Conservation (phyloP, 345 rosid species). For the Pistacia vera region DNA sequence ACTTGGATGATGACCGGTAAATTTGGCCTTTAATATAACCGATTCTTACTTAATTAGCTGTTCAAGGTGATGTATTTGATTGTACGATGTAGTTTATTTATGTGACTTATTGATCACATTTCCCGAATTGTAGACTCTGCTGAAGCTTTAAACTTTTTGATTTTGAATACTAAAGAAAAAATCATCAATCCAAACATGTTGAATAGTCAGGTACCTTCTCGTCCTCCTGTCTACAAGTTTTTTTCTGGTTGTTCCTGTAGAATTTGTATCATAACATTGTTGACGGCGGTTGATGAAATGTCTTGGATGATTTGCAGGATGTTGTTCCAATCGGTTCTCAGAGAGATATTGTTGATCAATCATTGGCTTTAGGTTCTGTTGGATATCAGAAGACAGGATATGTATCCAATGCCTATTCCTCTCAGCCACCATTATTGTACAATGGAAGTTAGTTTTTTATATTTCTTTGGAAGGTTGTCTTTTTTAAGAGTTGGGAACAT, state of each 20-base stretch:
- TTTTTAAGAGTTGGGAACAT: neutral
- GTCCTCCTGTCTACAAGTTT: neutral
- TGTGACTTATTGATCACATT: neutral
- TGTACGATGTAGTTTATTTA: neutral
- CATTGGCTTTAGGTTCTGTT: conserved; percentile 16
- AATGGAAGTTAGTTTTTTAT: conserved; percentile 41
- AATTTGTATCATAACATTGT: neutral
- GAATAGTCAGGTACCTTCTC: conserved; percentile 38
- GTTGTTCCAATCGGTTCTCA: conserved; percentile 28
- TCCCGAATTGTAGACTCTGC: conserved; percentile 24
- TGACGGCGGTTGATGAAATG: conserved; percentile 19
- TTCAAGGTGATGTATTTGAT: too few species aligned
- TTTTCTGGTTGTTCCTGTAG: neutral
- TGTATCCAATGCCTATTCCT: conserved; percentile 30
- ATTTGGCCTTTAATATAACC: too few species aligned
- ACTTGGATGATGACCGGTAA: too few species aligned
- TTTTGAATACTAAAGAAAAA: conserved; percentile 19
- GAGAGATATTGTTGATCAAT: conserved; percentile 23
- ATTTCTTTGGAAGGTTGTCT: neutral
- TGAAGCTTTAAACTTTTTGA: conserved; percentile 20
- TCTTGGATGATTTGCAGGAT: conserved; percentile 31
- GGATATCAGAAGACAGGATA: conserved; percentile 18
- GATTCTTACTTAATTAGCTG: too few species aligned
- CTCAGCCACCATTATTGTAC: conserved; percentile 29
- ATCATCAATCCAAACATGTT: conserved; percentile 20